Evolutionary conservation across 768 basidiomycete genomes (phyloP).

Genomic region (Phaeotremella skinneri): DNA sequence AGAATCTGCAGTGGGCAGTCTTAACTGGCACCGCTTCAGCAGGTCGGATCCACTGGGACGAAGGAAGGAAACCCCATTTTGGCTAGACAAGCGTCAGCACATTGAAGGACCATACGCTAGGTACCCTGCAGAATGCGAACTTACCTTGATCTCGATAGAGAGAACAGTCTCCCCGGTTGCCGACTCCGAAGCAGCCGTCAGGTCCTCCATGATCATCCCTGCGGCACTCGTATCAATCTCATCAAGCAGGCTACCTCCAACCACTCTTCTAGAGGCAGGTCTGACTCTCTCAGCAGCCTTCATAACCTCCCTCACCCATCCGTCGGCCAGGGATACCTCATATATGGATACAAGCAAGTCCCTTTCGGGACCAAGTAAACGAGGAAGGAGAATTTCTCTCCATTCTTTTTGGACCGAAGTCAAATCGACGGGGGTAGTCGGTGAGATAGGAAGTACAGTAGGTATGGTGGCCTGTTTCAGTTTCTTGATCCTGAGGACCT

Average conservation of each 20-base stretch:
- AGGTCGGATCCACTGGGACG: conserved; percentile 60
- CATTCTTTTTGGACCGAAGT: conserved; percentile 56
- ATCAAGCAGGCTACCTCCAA: conserved; percentile 50
- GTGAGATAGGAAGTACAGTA: conserved; percentile 47
- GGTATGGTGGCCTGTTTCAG: conserved; percentile 55
- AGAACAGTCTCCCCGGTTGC: conserved; percentile 54
- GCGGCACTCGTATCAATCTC: conserved; percentile 46
- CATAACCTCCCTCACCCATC: conserved; percentile 65
- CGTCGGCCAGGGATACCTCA: conserved; percentile 55
- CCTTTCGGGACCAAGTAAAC: conserved; percentile 61
- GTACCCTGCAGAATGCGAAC: conserved; percentile 9
- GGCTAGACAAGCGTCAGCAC: conserved; percentile 59
- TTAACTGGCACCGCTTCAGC: conserved; percentile 62
- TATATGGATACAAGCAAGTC: conserved; percentile 62
- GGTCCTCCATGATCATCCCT: conserved; percentile 75
- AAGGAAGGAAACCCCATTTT: conserved; percentile 94
- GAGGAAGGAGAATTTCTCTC: conserved; percentile 63
- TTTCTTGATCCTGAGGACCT: conserved; percentile 75
- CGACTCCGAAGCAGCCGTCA: conserved; percentile 59
- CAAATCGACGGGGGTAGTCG: conserved; percentile 9
- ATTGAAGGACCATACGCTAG: not conserved
- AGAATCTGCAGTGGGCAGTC: conserved; percentile 76
- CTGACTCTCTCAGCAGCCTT: conserved; percentile 57
- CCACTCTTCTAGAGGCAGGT: conserved; percentile 60
- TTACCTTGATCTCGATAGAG: conserved; percentile 88